A percentile compares a stretch with the other conserved stretches of the same genome.
Evolutionary conservation across 192 early-diverging fungal genomes (phyloP).

Genomic region (Lobosporangium transversale): DNA sequence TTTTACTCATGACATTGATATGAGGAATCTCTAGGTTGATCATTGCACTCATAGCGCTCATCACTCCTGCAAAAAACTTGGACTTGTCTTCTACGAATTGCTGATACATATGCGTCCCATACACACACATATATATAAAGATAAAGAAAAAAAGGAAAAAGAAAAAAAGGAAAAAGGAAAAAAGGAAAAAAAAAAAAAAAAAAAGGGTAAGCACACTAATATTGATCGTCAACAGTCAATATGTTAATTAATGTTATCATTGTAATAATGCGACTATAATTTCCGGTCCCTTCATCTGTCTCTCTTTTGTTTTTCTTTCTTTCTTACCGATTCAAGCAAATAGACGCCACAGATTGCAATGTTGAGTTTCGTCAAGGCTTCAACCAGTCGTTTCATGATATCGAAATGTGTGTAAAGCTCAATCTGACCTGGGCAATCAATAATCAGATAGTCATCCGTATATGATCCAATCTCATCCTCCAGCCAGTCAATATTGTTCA

Average conservation of each 20-base stretch:
- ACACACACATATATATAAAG: no score
- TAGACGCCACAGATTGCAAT: conserved; percentile 95
- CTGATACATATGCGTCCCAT: conserved; percentile 19
- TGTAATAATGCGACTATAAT: neutral
- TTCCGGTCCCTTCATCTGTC: neutral
- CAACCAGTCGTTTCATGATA: conserved; percentile 88
- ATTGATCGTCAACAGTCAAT: no score
- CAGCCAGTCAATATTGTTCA: conserved; percentile 97
- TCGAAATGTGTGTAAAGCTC: conserved; percentile 99
- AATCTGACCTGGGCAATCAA: conserved; percentile 98
- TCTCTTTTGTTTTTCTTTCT: neutral
- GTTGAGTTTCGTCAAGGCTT: conserved; percentile 71
- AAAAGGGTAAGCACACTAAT: no score
- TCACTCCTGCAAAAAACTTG: conserved; percentile 96
- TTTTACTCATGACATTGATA: conserved; percentile 98
- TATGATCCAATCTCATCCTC: conserved; percentile 92
- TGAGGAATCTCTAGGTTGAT: conserved; percentile 97
- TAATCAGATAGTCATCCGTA: conserved; percentile 96
- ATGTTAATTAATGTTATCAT: neutral
- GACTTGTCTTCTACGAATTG: conserved; percentile 96
- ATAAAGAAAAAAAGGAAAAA: no score
- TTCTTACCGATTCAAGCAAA: conserved; percentile 75
- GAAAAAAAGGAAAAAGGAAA: neutral
- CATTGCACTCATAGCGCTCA: conserved; percentile 97
- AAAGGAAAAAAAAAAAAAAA: neutral